These are phyloP conservation scores for Saccharum spontaneum DNA, from an alignment of 176 grass and related monocot genomes.

Conservation along the genomic window DNA sequence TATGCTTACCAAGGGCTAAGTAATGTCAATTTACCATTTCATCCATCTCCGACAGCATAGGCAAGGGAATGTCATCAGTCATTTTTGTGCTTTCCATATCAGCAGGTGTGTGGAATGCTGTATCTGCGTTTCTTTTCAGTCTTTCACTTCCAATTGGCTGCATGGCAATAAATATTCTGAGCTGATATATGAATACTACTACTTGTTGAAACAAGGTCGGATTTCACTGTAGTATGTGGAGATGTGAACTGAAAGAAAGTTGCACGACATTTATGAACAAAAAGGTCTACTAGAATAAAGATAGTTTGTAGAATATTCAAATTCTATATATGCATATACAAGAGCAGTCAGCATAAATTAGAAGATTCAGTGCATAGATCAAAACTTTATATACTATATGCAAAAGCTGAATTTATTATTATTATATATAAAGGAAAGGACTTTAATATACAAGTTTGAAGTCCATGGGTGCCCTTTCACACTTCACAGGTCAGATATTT, in stretches of 20 bases:
- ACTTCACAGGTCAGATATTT: background rate
- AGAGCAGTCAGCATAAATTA: background rate
- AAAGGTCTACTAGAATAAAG: background rate
- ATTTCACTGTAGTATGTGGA: background rate
- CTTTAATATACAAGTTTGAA: background rate
- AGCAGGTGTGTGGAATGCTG: slow-evolving; percentile 29
- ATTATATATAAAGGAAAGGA: background rate
- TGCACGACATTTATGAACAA: background rate
- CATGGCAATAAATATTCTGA: background rate
- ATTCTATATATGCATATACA: background rate
- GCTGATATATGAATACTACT: background rate
- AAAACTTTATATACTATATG: background rate
- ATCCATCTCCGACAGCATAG: slow-evolving; percentile 52
- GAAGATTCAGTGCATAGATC: background rate
- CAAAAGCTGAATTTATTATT: background rate
- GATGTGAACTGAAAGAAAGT: background rate
- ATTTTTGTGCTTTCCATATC: slow-evolving; percentile 52
- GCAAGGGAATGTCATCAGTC: slow-evolving; percentile 34
- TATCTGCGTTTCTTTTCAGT: slow-evolving; percentile 46
- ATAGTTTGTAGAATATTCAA: background rate
- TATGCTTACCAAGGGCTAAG: background rate
- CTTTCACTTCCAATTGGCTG: slow-evolving; percentile 69
- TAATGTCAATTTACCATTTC: slow-evolving; percentile 41
- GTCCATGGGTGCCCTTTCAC: background rate
- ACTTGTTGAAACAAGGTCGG: background rate